These are phyloP conservation scores for Gaultheria prostrata DNA, from an alignment of 148 eudicot genomes.

Conservation along the genomic window DNA sequence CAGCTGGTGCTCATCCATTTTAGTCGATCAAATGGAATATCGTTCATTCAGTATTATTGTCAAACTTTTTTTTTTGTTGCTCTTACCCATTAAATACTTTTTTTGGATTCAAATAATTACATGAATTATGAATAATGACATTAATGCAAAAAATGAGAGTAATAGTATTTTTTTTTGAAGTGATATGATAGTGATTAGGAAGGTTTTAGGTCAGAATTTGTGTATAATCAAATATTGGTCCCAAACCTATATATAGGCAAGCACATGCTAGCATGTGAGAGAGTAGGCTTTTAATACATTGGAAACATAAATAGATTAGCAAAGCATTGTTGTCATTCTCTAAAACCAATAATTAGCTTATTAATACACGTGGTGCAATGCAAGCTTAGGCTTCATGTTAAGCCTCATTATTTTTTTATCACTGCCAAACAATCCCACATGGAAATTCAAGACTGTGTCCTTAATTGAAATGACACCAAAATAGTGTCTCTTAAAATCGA, in stretches of 20 bases:
- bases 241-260: not conserved
- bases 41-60: no score
- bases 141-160: not conserved
- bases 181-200: not conserved
- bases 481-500: no score
- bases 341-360: not conserved
- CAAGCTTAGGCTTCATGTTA: not conserved
- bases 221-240: not conserved
- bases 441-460: not conserved
- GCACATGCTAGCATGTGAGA: conserved; percentile 27
- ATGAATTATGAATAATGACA: not conserved
- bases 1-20: no score
- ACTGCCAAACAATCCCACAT: conserved; percentile 9
- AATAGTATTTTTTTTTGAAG: not conserved
- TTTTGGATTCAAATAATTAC: not conserved
- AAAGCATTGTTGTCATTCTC: not conserved
- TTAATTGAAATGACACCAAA: not conserved
- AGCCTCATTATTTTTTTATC: not conserved
- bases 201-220: not conserved
- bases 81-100: not conserved
- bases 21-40: no score
- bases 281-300: not conserved
- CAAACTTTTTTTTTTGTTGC: not conserved
- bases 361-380: not conserved
- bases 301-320: conserved; percentile 7